Evolutionary conservation across 805 yeast genomes (phyloP).

Genomic region (Zygoascus tannicola): DNA sequence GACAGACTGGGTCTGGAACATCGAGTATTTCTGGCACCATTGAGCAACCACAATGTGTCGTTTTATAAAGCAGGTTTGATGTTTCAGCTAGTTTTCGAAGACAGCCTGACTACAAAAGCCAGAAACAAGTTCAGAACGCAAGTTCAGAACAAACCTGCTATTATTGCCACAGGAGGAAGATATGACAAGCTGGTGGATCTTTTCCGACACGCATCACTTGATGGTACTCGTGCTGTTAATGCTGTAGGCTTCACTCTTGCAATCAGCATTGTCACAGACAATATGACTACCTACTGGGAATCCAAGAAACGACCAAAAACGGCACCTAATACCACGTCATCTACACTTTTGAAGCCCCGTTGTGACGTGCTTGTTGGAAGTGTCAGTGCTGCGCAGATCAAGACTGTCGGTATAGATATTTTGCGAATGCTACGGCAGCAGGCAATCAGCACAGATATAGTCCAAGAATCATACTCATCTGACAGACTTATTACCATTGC

Average conservation of each 20-base stretch:
- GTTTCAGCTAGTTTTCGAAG: conserved; percentile 78
- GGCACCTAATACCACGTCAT: background rate
- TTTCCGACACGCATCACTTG: conserved; percentile 48
- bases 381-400: conserved; percentile 46
- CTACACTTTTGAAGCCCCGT: conserved; percentile 36
- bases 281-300: conserved; percentile 32
- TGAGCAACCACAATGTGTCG: conserved; percentile 71
- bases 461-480: conserved; percentile 27
- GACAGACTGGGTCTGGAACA: conserved; percentile 51
- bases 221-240: conserved; percentile 31
- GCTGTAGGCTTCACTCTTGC: conserved; percentile 88
- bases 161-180: conserved; percentile 89
- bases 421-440: conserved; percentile 60
- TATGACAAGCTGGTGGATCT: conserved; percentile 66
- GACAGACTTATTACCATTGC: conserved; percentile 66
- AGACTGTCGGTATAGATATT: conserved; percentile 54
- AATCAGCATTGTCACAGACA: conserved; percentile 51
- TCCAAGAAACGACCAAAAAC: conserved; percentile 32
- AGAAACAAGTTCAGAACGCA: conserved; percentile 11
- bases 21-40: conserved; percentile 60
- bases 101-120: conserved; percentile 15
- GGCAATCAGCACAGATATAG: conserved; percentile 71
- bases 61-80: conserved; percentile 76
- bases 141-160: conserved; percentile 12
- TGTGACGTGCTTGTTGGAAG: conserved; percentile 79